These are phyloP conservation scores for Trichomonascaceae sp. DNA, from an alignment of 1,139 yeast genomes.

Conservation along the genomic window DNA sequence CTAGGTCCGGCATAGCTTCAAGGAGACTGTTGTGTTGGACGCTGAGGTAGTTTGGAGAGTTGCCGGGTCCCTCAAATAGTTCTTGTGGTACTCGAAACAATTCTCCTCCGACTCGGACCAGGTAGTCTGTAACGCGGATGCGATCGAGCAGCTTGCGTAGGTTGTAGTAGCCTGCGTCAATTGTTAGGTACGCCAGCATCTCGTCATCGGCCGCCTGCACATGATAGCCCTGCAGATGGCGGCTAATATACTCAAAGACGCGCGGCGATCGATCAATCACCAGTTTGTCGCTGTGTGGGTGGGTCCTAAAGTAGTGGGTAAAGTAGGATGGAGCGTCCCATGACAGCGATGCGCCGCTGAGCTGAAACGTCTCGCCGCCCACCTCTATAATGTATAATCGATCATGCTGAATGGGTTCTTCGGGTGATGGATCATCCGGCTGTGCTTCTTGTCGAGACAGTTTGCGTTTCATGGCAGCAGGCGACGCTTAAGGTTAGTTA, in stretches of 20 bases:
- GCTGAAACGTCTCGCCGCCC: conserved; percentile 36
- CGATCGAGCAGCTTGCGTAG: conserved; percentile 41
- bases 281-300: conserved; percentile 23
- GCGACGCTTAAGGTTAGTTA: background rate
- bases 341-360: conserved; percentile 73
- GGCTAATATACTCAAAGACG: conserved; percentile 51
- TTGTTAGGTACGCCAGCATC: conserved; percentile 47
- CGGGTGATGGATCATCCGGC: conserved; percentile 23
- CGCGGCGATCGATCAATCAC: conserved; percentile 68
- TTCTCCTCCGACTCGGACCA: conserved; percentile 47
- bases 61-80: conserved; percentile 46
- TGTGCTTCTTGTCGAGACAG: no score
- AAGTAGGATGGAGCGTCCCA: conserved; percentile 55
- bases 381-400: conserved; percentile 61
- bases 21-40: conserved; percentile 42
- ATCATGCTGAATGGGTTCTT: conserved; percentile 54
- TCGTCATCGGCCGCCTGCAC: conserved; percentile 44
- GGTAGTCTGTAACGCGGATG: conserved; percentile 43
- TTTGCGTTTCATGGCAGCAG: background rate
- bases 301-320: conserved; percentile 29
- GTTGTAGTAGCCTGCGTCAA: conserved; percentile 66
- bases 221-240: conserved; percentile 59
- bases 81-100: conserved; percentile 47
- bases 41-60: conserved; percentile 65
- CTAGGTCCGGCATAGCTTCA: conserved; percentile 32